phyloP scores from a whole-genome alignment of 2,329 filamentous ascomycete genomes.

The Drechslerella coelobrocha region DNA sequence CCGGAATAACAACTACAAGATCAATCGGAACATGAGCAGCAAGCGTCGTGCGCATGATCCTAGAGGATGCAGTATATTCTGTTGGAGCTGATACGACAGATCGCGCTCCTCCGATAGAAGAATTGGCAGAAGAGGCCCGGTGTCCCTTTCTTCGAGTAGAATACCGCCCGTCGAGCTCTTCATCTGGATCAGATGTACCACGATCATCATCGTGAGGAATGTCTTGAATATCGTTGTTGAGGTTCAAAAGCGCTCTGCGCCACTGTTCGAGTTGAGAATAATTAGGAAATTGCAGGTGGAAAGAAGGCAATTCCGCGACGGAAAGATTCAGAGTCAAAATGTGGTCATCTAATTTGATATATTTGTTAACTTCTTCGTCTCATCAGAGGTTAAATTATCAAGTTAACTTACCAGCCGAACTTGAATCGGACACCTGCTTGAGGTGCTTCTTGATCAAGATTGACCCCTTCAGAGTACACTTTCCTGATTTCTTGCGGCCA shows the following conservation, averaged over 20 bases:
- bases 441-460: slow-evolving; percentile 98
- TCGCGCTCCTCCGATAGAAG: slow-evolving; percentile 79
- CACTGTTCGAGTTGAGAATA: slow-evolving; percentile 84
- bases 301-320: slow-evolving; percentile 88
- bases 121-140: slow-evolving; percentile 81
- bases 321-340: slow-evolving; percentile 88
- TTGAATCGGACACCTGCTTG: slow-evolving; percentile 78
- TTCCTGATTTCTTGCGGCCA: slow-evolving; percentile 68
- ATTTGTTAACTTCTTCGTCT: slow-evolving; percentile 30
- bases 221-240: slow-evolving; percentile 72
- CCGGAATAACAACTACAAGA: slow-evolving; percentile 93
- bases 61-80: slow-evolving; percentile 80
- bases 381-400: not conserved
- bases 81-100: slow-evolving; percentile 88
- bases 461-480: slow-evolving; percentile 92
- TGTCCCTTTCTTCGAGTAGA: slow-evolving; percentile 66
- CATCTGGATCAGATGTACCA: slow-evolving; percentile 37
- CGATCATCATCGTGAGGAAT: slow-evolving; percentile 85
- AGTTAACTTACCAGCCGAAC: slow-evolving; percentile 58
- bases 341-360: slow-evolving; percentile 70
- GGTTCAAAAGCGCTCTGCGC: slow-evolving; percentile 84
- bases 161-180: slow-evolving; percentile 59
- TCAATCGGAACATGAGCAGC: slow-evolving; percentile 85
- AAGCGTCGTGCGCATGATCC: slow-evolving; percentile 56
- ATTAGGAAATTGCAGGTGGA: slow-evolving; percentile 88